A percentile compares a stretch with the other conserved stretches of the same genome.
Conservation (phyloP, 129 eudicot genomes). For the Lactuca sativa region DNA sequence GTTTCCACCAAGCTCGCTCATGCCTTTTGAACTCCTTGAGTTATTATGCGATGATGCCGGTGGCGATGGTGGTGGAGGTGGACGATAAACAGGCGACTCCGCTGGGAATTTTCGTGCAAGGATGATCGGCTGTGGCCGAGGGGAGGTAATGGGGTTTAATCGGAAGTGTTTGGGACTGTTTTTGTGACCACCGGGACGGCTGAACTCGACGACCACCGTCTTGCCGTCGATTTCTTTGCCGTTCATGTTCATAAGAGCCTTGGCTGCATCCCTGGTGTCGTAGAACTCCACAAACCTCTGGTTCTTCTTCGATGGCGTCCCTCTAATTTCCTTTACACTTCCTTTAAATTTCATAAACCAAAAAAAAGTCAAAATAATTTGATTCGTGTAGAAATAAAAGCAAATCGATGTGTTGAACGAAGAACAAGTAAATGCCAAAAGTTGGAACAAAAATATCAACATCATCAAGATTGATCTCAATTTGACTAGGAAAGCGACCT, state of each 20-base stretch:
- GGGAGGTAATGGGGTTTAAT: slow-evolving; percentile 4
- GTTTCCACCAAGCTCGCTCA: not conserved
- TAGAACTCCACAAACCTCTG: slow-evolving; percentile 86
- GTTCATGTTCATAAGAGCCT: slow-evolving; percentile 51
- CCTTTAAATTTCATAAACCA: slow-evolving; percentile 36
- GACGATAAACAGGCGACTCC: slow-evolving; percentile 17
- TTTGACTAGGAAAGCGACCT: slow-evolving; percentile 43
- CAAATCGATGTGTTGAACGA: slow-evolving; percentile 21
- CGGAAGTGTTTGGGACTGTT: slow-evolving; percentile 11
- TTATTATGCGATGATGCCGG: not conserved
- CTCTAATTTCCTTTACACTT: slow-evolving; percentile 75
- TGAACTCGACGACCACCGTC: slow-evolving; percentile 56
- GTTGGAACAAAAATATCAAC: slow-evolving; percentile 34
- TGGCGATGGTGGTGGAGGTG: slow-evolving; percentile 18
- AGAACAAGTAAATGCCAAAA: slow-evolving; percentile 34
- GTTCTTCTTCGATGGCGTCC: slow-evolving; percentile 61
- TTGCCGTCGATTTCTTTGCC: slow-evolving; percentile 62
- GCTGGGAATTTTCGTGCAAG: slow-evolving; percentile 2
- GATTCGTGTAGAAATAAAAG: not conserved
- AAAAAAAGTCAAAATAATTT: not conserved
- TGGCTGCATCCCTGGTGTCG: slow-evolving; percentile 70
- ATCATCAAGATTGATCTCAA: slow-evolving; percentile 26
- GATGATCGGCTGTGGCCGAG: not conserved
- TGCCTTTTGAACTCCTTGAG: not conserved
- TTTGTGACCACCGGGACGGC: slow-evolving; percentile 69